Conservation (phyloP, 1,139 yeast species). For the Yamadazyma sp. region DNA sequence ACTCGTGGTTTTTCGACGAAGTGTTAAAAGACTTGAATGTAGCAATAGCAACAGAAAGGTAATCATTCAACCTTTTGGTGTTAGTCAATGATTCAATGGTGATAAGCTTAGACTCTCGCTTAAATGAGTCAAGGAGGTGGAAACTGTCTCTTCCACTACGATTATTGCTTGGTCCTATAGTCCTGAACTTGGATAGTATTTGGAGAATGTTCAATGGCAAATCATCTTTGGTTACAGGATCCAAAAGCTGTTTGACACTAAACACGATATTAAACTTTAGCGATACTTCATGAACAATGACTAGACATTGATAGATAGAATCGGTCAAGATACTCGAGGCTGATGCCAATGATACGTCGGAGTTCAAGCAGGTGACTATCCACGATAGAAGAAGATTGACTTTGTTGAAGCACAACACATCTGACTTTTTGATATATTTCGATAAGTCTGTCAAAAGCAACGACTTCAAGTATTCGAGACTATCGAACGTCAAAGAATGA, state of each 20-base stretch:
- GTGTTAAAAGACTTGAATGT: constrained; percentile 6
- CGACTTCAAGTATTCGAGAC: constrained; percentile 23
- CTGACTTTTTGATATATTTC: constrained; percentile 28
- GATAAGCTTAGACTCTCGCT: neutral
- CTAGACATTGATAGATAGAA: constrained; percentile 23
- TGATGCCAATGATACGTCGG: neutral
- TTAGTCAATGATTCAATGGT: constrained; percentile 5
- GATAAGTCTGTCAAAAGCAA: constrained; percentile 31
- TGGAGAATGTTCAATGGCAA: constrained; percentile 7
- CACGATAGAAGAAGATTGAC: constrained; percentile 30
- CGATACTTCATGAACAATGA: constrained; percentile 24
- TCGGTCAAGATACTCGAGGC: constrained; percentile 14
- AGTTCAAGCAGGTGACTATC: constrained; percentile 24
- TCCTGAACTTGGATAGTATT: constrained; percentile 5
- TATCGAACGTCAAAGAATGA: constrained; percentile 12
- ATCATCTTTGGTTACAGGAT: constrained; percentile 6
- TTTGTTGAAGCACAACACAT: constrained; percentile 27
- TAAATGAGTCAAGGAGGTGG: neutral
- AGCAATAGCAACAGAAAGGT: constrained; percentile 8
- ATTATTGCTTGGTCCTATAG: no score
- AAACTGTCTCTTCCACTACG: neutral
- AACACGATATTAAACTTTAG: constrained; percentile 14
- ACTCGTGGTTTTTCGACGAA: neutral
- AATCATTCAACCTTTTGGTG: constrained; percentile 3
- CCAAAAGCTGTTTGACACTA: constrained; percentile 8